phyloP scores from a whole-genome alignment of 352 stramenopile genomes.

The Phytophthora sp. region DNA sequence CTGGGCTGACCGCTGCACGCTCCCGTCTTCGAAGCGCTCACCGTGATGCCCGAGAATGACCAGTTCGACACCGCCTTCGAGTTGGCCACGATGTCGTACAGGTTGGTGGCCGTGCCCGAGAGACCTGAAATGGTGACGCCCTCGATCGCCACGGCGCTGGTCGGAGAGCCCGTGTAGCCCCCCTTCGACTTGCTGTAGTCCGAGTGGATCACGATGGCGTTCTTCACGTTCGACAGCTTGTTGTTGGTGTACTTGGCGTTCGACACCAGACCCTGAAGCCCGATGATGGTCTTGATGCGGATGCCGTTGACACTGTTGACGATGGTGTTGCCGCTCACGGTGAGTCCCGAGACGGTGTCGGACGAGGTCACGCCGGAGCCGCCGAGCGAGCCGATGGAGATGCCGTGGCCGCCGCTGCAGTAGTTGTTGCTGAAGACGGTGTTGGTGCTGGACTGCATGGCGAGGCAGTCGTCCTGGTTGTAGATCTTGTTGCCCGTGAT shows the following conservation, averaged over 20 bases:
- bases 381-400: not conserved
- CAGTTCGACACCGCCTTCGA: slow-evolving; percentile 16
- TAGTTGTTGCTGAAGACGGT: not conserved
- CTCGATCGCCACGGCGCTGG: not conserved
- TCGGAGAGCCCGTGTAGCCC: not conserved
- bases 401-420: not conserved
- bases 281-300: not conserved
- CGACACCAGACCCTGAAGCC: not conserved
- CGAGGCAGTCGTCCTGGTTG: not conserved
- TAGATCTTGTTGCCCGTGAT: slow-evolving; percentile 1
- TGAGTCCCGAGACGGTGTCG: not conserved
- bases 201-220: slow-evolving; percentile 14
- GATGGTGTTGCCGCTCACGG: not conserved
- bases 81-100: slow-evolving; percentile 26
- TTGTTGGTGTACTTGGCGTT: not conserved
- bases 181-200: slow-evolving; percentile 19
- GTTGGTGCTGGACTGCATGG: not conserved
- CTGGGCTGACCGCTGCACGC: not conserved
- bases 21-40: not conserved
- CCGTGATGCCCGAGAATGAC: not conserved
- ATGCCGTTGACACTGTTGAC: not conserved
- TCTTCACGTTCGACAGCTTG: not conserved
- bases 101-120: slow-evolving; percentile 15
- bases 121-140: slow-evolving; percentile 4
- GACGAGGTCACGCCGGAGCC: not conserved